phyloP scores from a whole-genome alignment of 192 early-diverging fungal genomes.

The Backusella circina region DNA sequence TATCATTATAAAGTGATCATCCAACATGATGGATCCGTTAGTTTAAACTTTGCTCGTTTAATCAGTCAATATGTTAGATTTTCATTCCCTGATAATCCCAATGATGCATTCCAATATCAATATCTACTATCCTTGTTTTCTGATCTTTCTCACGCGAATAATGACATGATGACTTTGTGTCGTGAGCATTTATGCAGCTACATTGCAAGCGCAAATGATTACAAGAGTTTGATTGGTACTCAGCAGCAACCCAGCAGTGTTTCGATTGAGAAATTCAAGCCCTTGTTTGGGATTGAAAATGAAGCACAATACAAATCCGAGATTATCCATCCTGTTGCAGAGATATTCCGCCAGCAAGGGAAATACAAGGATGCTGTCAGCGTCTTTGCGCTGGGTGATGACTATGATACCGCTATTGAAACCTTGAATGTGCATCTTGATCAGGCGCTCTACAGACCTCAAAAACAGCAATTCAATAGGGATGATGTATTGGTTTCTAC shows the following conservation, averaged over 20 bases:
- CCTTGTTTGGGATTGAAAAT: slow-evolving; percentile 56
- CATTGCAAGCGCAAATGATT: slow-evolving; percentile 57
- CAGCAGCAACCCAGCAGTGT: neutral
- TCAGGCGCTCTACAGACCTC: slow-evolving; percentile 12
- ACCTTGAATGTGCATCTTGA: slow-evolving; percentile 25
- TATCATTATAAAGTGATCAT: too few species aligned
- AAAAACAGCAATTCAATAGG: neutral
- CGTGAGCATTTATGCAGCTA: slow-evolving; percentile 58
- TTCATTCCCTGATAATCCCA: slow-evolving; percentile 32
- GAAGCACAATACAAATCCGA: slow-evolving; percentile 58
- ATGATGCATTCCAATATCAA: slow-evolving; percentile 59
- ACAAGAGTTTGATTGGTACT: slow-evolving; percentile 49
- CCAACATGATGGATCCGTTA: neutral
- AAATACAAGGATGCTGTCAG: slow-evolving; percentile 71
- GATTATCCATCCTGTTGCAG: slow-evolving; percentile 66
- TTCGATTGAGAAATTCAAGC: slow-evolving; percentile 64
- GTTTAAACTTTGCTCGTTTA: slow-evolving; percentile 55
- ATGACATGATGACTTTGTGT: slow-evolving; percentile 42
- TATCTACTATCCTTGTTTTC: slow-evolving; percentile 57
- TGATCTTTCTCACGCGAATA: slow-evolving; percentile 7
- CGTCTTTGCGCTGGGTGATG: slow-evolving; percentile 53
- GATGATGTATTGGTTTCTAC: neutral
- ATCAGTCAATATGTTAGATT: slow-evolving; percentile 31
- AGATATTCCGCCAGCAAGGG: slow-evolving; percentile 65
- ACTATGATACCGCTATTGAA: slow-evolving; percentile 19